Evolutionary conservation across 495 filamentous ascomycete species (phyloP), one percentile per base, ranked within the genome.

Genomic region (Tuber magnatum): DNA sequence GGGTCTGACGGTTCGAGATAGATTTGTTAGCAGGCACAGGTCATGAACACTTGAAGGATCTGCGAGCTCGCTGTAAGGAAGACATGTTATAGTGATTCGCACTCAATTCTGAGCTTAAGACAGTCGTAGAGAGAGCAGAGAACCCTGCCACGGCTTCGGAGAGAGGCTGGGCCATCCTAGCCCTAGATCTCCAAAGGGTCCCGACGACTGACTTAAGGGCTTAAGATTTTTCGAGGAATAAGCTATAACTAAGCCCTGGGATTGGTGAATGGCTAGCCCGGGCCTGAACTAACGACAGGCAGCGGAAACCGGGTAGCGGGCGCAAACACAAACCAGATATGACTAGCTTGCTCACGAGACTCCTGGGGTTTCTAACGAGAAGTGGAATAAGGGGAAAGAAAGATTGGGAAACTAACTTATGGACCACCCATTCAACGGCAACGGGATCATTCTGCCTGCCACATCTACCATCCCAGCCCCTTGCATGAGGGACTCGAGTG

Each of bases 391-490:
- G 28, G 70, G 65, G 35, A 40, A 18, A 69, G n/a, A n/a, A n/a
- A 44, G 65, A 44, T 14, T 38, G 24, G 75, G 70, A 46, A 35
- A 76, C 87, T 78, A 85, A 94, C 92, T 88, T 77, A 80, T 89
- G 40, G 91, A 87, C 93, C 93, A 96, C 35, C 86, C 89, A 82
- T 90, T 92, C 80, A 93, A 86, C 70, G 90, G 92, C 61, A 94
- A 84, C 46, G 86, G 89, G 71, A 94, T 88, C 88, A 94, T 91
- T 76, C 84, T 85, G 75, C 83, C 85, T 79, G 93, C 91, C 18
- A 94, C 89, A 44, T 94, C 90, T 22, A 88, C 87, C 79, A 94
- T 89, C 0, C 93, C 92, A n/a, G 89, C 90, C 44, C 86, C 86
- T 70, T 84, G 85, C 85, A 93, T 88, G 84, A 91, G 85, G 51